Conservation (phyloP, 352 stramenopile genomes). For the Poterioochromonas sp. region DNA sequence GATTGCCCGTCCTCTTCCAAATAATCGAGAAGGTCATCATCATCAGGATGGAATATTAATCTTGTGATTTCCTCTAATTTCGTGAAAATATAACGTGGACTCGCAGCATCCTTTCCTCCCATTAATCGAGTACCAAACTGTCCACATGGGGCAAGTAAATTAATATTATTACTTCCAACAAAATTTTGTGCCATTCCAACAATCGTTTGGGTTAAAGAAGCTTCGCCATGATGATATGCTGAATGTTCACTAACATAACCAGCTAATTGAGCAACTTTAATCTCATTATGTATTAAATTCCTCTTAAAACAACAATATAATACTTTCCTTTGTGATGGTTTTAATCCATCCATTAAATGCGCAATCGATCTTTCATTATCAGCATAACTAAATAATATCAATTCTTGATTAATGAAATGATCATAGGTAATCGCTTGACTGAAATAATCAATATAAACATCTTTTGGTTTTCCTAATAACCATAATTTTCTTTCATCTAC, state of each 20-base stretch:
- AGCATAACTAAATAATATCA: conserved; percentile 94
- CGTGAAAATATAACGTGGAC: conserved; percentile 98
- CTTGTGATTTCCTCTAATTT: conserved; percentile 86
- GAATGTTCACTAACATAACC: conserved; percentile 91
- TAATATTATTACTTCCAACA: conserved; percentile 96
- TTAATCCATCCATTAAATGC: conserved; percentile 87
- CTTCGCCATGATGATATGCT: conserved; percentile 98
- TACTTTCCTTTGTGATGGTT: conserved; percentile 88
- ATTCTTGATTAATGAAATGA: conserved; percentile 96
- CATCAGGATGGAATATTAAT: conserved; percentile 91
- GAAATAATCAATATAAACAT: conserved; percentile 85
- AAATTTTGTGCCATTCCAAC: conserved; percentile 98
- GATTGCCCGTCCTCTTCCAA: conserved; percentile 93
- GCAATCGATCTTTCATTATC: conserved; percentile 92
- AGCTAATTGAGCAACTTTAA: conserved; percentile 98
- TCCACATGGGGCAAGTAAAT: conserved; percentile 87
- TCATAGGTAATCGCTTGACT: conserved; percentile 68
- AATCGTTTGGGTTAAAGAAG: conserved; percentile 89
- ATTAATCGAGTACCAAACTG: conserved; percentile 98
- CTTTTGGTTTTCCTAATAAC: conserved; percentile 74
- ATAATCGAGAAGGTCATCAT: conserved; percentile 91
- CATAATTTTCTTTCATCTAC: conserved; percentile 90
- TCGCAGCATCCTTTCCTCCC: conserved; percentile 93
- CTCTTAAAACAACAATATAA: conserved; percentile 95
- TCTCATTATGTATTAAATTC: conserved; percentile 94